Conservation (phyloP, 805 yeast species). For the Diddensiella transvaalensis region DNA sequence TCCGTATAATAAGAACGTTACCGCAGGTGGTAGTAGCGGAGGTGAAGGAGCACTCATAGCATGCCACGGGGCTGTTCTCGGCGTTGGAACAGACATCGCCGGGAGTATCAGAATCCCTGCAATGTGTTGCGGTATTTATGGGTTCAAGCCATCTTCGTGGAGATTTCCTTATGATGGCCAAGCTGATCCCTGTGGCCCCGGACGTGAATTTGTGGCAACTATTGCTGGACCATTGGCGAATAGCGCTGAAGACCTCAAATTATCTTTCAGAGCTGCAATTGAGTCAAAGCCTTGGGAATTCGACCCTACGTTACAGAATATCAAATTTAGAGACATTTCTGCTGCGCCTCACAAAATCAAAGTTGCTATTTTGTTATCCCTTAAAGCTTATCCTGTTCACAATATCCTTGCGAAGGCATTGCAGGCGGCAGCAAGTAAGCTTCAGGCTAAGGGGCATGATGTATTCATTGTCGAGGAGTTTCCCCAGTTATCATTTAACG, state of each 20-base stretch:
- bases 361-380: slow-evolving; percentile 7
- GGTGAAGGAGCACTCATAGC: slow-evolving; percentile 51
- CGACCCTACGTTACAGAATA: slow-evolving; percentile 9
- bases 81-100: slow-evolving; percentile 52
- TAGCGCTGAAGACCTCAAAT: slow-evolving; percentile 59
- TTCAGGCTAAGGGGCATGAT: neutral
- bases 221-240: slow-evolving; percentile 54
- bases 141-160: slow-evolving; percentile 45
- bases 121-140: slow-evolving; percentile 40
- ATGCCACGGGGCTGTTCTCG: slow-evolving; percentile 44
- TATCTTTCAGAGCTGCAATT: slow-evolving; percentile 52
- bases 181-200: slow-evolving; percentile 1
- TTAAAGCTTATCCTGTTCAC: neutral
- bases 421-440: neutral
- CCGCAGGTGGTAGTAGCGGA: slow-evolving; percentile 52
- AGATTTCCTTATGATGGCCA: slow-evolving; percentile 38
- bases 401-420: neutral
- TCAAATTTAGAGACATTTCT: slow-evolving; percentile 9
- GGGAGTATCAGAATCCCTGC: slow-evolving; percentile 51
- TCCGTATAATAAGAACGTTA: slow-evolving; percentile 41
- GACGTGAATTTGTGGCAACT: slow-evolving; percentile 23
- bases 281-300: slow-evolving; percentile 20
- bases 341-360: slow-evolving; percentile 7
- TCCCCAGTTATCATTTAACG: neutral
- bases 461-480: neutral